Percentiles rank a stretch among this genome's conserved stretches.
These are phyloP conservation scores for Fusarium sp. DNA, from an alignment of 2,329 filamentous ascomycete genomes.

Conservation along the genomic window DNA sequence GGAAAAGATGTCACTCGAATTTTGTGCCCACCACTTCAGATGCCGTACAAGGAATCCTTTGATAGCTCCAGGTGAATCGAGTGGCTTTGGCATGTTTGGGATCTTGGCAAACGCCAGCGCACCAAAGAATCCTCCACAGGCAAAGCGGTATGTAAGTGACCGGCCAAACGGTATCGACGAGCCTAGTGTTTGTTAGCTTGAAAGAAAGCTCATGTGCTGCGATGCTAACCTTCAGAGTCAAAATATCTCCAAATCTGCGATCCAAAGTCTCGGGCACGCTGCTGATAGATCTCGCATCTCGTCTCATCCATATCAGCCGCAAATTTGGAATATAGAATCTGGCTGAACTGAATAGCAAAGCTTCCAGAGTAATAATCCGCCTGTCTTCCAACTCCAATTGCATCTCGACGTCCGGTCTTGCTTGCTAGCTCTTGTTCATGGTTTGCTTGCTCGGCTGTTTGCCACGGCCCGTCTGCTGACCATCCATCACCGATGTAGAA, in stretches of 20 bases:
- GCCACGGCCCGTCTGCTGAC: conserved; percentile 62
- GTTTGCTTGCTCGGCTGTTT: conserved; percentile 38
- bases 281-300: conserved; percentile 55
- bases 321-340: conserved; percentile 61
- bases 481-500: conserved; percentile 63
- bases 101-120: conserved; percentile 60
- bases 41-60: conserved; percentile 66
- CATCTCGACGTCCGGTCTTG: conserved; percentile 42
- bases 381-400: conserved; percentile 52
- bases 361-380: conserved; percentile 68
- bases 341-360: conserved; percentile 66
- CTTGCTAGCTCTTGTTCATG: conserved; percentile 12
- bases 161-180: conserved; percentile 66
- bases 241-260: conserved; percentile 63
- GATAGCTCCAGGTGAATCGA: conserved; percentile 56
- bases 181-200: conserved; percentile 50
- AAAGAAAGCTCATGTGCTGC: rapidly evolving
- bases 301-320: conserved; percentile 57
- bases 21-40: conserved; percentile 62
- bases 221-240: conserved; percentile 56
- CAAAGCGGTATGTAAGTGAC: conserved; percentile 65
- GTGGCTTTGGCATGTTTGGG: conserved; percentile 52
- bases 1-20: conserved; percentile 61
- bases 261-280: conserved; percentile 59
- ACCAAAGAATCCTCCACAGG: conserved; percentile 63